A percentile compares a stretch with the other conserved stretches of the same genome.
Evolutionary conservation across 176 grass and related monocot species (phyloP).

Genomic region (Melocanna baccifera): DNA sequence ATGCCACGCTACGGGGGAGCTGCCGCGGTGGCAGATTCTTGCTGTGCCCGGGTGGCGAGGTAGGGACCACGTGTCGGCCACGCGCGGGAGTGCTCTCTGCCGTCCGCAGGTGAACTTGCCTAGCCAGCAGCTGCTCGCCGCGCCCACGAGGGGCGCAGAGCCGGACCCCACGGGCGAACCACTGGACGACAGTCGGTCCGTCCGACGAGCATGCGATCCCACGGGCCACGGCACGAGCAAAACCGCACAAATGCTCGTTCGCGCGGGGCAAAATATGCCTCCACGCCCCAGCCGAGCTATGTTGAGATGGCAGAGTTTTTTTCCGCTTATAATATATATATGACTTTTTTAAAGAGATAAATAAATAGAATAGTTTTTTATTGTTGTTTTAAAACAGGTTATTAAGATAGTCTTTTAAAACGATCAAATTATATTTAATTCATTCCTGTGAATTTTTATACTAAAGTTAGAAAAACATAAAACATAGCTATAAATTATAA

Average conservation of each 20-base stretch:
- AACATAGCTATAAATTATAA: no score
- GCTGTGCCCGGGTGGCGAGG: fast-evolving
- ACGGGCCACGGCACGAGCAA: background rate
- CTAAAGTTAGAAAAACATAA: no score
- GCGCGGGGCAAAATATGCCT: background rate
- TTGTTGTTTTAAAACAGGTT: no score
- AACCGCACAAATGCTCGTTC: background rate
- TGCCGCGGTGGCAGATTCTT: no score
- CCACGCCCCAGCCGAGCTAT: background rate
- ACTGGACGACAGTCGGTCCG: conserved; percentile 1
- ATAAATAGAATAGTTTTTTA: no score
- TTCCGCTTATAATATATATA: no score
- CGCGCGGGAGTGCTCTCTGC: background rate
- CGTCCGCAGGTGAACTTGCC: background rate
- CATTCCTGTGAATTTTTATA: no score
- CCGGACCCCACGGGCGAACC: conserved; percentile 6
- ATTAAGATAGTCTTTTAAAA: fast-evolving
- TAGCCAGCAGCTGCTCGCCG: background rate
- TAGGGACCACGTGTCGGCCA: no score
- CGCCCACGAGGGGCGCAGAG: background rate
- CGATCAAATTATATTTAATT: no score
- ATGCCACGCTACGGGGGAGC: no score
- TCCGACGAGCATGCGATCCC: background rate
- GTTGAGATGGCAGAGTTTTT: background rate
- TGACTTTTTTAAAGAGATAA: no score